Conservation (phyloP, 352 stramenopile genomes). For the Halophytophthora batemanensis region DNA sequence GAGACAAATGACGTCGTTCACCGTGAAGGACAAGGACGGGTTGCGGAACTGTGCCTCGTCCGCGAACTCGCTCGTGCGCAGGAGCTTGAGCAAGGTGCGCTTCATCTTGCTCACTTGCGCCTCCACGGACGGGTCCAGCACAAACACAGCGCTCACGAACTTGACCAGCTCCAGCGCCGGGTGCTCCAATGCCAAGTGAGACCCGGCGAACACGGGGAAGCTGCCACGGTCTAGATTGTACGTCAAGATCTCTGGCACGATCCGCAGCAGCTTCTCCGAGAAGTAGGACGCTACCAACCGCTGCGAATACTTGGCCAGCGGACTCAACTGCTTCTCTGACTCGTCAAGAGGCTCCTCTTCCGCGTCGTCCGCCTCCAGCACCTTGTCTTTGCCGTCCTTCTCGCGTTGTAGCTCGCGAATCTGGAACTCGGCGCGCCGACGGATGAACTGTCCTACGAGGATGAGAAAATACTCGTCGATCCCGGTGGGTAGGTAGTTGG, state of each 20-base stretch:
- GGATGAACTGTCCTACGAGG: slow-evolving; percentile 88
- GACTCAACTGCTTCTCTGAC: slow-evolving; percentile 44
- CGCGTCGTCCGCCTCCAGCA: slow-evolving; percentile 17
- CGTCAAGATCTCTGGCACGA: slow-evolving; percentile 73
- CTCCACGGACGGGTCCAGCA: slow-evolving; percentile 91
- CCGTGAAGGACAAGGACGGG: slow-evolving; percentile 92
- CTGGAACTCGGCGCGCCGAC: slow-evolving; percentile 62
- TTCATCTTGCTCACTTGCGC: slow-evolving; percentile 90
- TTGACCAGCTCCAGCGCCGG: slow-evolving; percentile 98
- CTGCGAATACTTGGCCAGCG: slow-evolving; percentile 70
- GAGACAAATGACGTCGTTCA: slow-evolving; percentile 97
- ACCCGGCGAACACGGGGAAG: slow-evolving; percentile 86
- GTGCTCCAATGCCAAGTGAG: slow-evolving; percentile 75
- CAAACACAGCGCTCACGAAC: slow-evolving; percentile 91
- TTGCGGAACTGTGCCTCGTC: slow-evolving; percentile 91
- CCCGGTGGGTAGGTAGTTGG: slow-evolving; percentile 77
- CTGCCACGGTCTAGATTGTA: slow-evolving; percentile 61
- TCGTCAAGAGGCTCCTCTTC: slow-evolving; percentile 43
- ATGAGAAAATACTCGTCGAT: slow-evolving; percentile 88
- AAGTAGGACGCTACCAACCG: slow-evolving; percentile 72
- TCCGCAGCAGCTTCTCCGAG: slow-evolving; percentile 69
- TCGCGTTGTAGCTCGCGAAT: slow-evolving; percentile 25
- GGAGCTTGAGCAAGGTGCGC: slow-evolving; percentile 87
- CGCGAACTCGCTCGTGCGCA: slow-evolving; percentile 71
- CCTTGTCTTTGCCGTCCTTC: slow-evolving; percentile 11